phyloP scores from a whole-genome alignment of 2,329 filamentous ascomycete species.

The Diaporthe australafricana region DNA sequence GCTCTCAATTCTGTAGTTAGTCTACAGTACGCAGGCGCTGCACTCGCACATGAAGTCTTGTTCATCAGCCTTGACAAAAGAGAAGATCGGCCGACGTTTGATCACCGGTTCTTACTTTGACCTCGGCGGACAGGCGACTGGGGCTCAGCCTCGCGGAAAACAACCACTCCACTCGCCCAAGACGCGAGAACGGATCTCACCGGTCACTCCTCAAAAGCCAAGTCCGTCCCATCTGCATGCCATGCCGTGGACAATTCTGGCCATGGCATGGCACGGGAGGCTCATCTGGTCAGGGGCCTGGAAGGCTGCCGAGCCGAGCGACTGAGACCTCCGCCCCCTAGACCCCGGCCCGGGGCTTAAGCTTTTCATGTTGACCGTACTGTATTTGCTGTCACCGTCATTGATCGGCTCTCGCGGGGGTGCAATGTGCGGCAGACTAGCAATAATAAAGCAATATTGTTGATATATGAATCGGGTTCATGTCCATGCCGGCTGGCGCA shows the following conservation, averaged over 20 bases:
- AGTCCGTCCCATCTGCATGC: slow-evolving; percentile 12
- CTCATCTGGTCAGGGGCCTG: slow-evolving; percentile 7
- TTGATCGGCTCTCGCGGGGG: neutral
- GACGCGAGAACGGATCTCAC: neutral
- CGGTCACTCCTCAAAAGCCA: neutral
- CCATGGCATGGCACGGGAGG: slow-evolving; percentile 9
- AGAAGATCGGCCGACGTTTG: slow-evolving; percentile 23
- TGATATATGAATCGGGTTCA: no score
- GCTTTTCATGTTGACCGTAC: neutral
- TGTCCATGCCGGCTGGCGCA: no score
- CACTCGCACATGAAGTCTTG: neutral
- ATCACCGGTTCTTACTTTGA: slow-evolving; percentile 20
- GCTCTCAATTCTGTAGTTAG: neutral
- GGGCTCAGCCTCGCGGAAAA: neutral
- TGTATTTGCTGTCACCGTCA: neutral
- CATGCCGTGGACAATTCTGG: slow-evolving; percentile 10
- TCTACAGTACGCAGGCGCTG: no score
- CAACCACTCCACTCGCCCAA: neutral
- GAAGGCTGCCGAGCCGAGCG: slow-evolving; percentile 11
- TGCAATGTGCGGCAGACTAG: neutral
- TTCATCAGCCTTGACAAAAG: slow-evolving; percentile 8
- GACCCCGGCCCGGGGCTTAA: neutral
- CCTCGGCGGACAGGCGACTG: neutral
- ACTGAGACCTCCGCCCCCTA: neutral
- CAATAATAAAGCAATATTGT: neutral